Evolutionary conservation across 495 filamentous ascomycete genomes (phyloP).

Genomic region (Cairneyella variabilis): DNA sequence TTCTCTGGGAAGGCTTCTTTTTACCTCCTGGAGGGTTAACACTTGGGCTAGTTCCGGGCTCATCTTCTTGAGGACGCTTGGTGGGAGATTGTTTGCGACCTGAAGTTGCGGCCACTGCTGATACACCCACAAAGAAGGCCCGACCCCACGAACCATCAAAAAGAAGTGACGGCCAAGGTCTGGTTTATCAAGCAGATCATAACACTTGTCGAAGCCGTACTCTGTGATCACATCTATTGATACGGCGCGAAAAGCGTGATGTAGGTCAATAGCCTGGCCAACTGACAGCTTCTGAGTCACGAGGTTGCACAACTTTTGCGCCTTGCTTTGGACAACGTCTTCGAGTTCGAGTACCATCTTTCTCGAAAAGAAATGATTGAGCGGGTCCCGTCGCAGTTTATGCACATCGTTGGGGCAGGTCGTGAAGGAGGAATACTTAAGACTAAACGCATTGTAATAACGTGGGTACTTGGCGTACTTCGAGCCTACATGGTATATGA

Average conservation of each 20-base stretch:
- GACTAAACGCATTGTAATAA: slow-evolving; percentile 3
- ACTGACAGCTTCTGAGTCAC: slow-evolving; percentile 13
- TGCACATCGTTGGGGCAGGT: slow-evolving; percentile 42
- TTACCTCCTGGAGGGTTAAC: slow-evolving; percentile 14
- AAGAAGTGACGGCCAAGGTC: slow-evolving; percentile 25
- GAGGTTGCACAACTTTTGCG: slow-evolving; percentile 13
- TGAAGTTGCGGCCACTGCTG: slow-evolving; percentile 8
- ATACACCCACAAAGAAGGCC: slow-evolving; percentile 10
- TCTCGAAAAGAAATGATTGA: slow-evolving; percentile 44
- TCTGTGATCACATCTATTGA: slow-evolving; percentile 41
- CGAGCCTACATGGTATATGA: slow-evolving; percentile 7
- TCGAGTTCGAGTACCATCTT: slow-evolving; percentile 27
- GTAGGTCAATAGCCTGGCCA: slow-evolving; percentile 25
- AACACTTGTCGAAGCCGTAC: slow-evolving; percentile 36
- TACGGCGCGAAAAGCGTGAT: slow-evolving; percentile 32
- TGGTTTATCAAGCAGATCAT: slow-evolving; percentile 21
- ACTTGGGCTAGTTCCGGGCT: slow-evolving; percentile 8
- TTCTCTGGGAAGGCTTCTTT: slow-evolving; percentile 10
- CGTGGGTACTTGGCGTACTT: slow-evolving; percentile 22
- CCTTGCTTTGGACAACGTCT: slow-evolving; percentile 26
- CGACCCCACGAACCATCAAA: slow-evolving; percentile 21
- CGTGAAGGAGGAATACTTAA: slow-evolving; percentile 33
- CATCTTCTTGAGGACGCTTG: slow-evolving; percentile 3
- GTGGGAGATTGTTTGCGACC: slow-evolving; percentile 4
- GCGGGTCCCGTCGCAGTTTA: slow-evolving; percentile 31